Evolutionary conservation across 208 protist genomes (phyloP), one percentile per base, ranked within the genome.

Genomic region (Entamoeba moshkovskii): DNA sequence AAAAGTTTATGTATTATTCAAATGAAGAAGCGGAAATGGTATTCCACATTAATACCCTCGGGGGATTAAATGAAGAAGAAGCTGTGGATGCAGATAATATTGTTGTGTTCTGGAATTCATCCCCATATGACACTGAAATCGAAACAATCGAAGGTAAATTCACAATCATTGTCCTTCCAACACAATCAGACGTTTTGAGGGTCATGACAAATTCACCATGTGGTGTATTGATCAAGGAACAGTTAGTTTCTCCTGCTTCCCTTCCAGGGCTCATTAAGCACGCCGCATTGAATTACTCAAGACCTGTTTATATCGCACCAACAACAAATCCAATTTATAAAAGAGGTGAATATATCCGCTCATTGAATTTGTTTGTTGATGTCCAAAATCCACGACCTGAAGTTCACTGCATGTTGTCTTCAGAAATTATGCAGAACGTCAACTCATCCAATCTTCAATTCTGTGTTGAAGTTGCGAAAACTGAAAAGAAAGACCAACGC

Each of bases 1-100:
- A 85, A 38, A 85, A 85, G 25, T 85, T 85, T 29, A 38, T 85
- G 29, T 85, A 85, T 38, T 85, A 85, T 85, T 85, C 59, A 29
- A 85, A 85, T 85, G 59, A 85, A 85, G 59, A 85, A 85, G 59
- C 59, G 13, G 59, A 85, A 85, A 85, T 85, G 59, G 59, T 85
- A 38, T 85, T 85, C 59, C 59, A 85, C 25, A 85, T 85, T 38
- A 85, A 85, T 85, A 85, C 59, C 59, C 59, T 85, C n/a, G 11
- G 59, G 16, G 59, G 59, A 38, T 42, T 85, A 38, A 85, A 85
- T 85, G 59, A 85, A 38, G 59, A 85, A 85, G 59, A 85, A 38
- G 59, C 59, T 42, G 59, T 85, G 16, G 59, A 85, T 85, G 59
- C 59, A 29, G 59, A 85, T 85, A 85, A 85, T 22, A 85, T 85